These are phyloP conservation scores for Neonectria sp. DNA, from an alignment of 2,329 filamentous ascomycete genomes.

Conservation along the genomic window DNA sequence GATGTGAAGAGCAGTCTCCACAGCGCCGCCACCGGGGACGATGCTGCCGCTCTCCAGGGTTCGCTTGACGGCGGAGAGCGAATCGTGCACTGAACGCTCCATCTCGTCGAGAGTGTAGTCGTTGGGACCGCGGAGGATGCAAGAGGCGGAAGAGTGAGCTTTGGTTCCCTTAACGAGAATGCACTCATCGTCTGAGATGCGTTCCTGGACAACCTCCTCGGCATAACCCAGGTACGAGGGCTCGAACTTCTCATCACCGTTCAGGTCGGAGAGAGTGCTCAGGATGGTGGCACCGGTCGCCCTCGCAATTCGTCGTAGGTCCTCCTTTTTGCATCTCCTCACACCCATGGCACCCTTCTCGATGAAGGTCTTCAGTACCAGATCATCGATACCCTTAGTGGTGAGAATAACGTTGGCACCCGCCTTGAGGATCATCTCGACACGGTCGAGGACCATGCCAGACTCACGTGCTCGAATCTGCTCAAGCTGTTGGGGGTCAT, in stretches of 20 bases:
- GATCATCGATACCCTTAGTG: slow-evolving; percentile 98
- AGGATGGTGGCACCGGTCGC: slow-evolving; percentile 95
- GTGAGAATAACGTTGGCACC: slow-evolving; percentile 97
- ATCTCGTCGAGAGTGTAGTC: slow-evolving; percentile 98
- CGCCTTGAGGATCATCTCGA: slow-evolving; percentile 98
- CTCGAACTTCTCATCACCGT: slow-evolving; percentile 98
- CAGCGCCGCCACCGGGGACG: slow-evolving; percentile 94
- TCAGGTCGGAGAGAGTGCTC: slow-evolving; percentile 94
- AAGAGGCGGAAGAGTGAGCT: slow-evolving; percentile 92
- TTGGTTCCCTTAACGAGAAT: slow-evolving; percentile 98
- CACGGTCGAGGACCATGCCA: slow-evolving; percentile 91
- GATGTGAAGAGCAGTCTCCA: slow-evolving; percentile 99
- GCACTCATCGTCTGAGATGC: slow-evolving; percentile 98
- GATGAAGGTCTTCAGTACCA: slow-evolving; percentile 94
- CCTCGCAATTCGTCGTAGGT: slow-evolving; percentile 94
- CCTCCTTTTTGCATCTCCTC: slow-evolving; percentile 98
- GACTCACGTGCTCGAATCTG: slow-evolving; percentile 95
- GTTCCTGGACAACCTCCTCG: slow-evolving; percentile 97
- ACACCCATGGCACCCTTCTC: slow-evolving; percentile 97
- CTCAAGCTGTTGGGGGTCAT: slow-evolving; percentile 96
- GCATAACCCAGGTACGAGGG: slow-evolving; percentile 89
- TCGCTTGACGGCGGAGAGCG: slow-evolving; percentile 95
- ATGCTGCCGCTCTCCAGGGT: slow-evolving; percentile 97
- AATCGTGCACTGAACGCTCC: slow-evolving; percentile 98
- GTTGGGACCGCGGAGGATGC: slow-evolving; percentile 95